Percentiles rank a stretch among this genome's conserved stretches.
These are phyloP conservation scores for Ophiostoma fasciatum DNA, from an alignment of 2,329 filamentous ascomycete species.

Conservation along the genomic window DNA sequence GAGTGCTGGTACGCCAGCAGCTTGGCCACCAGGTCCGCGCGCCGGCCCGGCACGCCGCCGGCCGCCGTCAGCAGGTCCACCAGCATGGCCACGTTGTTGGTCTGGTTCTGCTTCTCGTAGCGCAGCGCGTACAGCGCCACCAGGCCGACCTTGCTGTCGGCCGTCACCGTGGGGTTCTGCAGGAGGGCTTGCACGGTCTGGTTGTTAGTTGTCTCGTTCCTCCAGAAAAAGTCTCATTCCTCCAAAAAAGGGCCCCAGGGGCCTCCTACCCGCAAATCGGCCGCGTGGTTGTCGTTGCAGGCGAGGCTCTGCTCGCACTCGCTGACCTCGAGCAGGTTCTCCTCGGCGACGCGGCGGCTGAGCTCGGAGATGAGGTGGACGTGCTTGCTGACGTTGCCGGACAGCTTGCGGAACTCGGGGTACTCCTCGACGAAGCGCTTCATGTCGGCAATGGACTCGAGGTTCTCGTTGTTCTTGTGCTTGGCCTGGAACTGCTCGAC, in stretches of 20 bases:
- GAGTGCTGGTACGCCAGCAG: constrained; percentile 77
- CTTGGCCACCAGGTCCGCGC: constrained; percentile 67
- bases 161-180: constrained; percentile 59
- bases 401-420: constrained; percentile 91
- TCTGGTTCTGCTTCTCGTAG: constrained; percentile 75
- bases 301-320: constrained; percentile 94
- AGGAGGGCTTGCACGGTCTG: constrained; percentile 78
- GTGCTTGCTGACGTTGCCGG: constrained; percentile 96
- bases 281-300: constrained; percentile 87
- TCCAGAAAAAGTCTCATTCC: too few relatives aligned
- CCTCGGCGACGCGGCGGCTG: constrained; percentile 70
- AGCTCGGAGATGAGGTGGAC: constrained; percentile 91
- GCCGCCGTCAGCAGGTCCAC: constrained; percentile 75
- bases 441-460: constrained; percentile 97
- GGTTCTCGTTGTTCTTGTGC: constrained; percentile 90
- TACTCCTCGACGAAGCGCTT: constrained; percentile 99
- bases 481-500: constrained; percentile 97
- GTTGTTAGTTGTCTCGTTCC: not conserved
- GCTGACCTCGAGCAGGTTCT: constrained; percentile 86
- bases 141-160: constrained; percentile 74
- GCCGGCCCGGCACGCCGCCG: constrained; percentile 61
- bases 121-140: constrained; percentile 91
- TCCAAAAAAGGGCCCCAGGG: not conserved
- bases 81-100: constrained; percentile 65
- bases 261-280: constrained; percentile 62